Conservation (phyloP, 2,329 filamentous ascomycete genomes). For the Amylocarpus encephaloides region DNA sequence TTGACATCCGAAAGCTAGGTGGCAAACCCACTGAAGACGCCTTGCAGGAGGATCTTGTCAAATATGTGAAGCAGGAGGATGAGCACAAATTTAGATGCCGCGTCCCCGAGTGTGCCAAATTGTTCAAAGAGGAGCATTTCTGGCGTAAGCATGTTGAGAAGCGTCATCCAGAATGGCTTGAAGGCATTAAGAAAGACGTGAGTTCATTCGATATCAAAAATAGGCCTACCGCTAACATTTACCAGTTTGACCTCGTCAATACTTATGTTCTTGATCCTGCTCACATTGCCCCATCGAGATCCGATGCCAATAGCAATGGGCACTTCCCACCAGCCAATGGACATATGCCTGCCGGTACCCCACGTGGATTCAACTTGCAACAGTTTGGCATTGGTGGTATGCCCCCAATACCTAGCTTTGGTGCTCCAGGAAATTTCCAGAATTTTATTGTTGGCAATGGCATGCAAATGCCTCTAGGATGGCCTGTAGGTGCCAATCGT, state of each 20-base stretch:
- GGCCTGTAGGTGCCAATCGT: conserved; percentile 45
- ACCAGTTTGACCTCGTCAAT: conserved; percentile 81
- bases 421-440: conserved; percentile 41
- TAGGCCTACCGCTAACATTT: conserved; percentile 31
- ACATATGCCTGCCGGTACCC: conserved; percentile 74
- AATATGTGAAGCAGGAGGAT: conserved; percentile 94
- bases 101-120: conserved; percentile 88
- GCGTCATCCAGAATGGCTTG: conserved; percentile 82
- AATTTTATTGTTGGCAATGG: conserved; percentile 51
- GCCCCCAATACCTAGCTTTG: conserved; percentile 53
- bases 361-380: conserved; percentile 82
- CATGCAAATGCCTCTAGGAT: conserved; percentile 37
- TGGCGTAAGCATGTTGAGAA: conserved; percentile 99
- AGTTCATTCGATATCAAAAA: conserved; percentile 32
- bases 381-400: conserved; percentile 59
- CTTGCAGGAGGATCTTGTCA: conserved; percentile 75
- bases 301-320: conserved; percentile 90
- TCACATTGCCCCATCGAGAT: conserved; percentile 87
- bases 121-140: conserved; percentile 96
- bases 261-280: conserved; percentile 90
- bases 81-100: conserved; percentile 96
- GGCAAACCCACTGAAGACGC: conserved; percentile 83
- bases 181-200: conserved; percentile 76
- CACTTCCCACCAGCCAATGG: conserved; percentile 81
- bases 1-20: conserved; percentile 84